These are phyloP conservation scores for Zygotorulaspora sp. DNA, from an alignment of 805 yeast genomes.

Conservation along the genomic window DNA sequence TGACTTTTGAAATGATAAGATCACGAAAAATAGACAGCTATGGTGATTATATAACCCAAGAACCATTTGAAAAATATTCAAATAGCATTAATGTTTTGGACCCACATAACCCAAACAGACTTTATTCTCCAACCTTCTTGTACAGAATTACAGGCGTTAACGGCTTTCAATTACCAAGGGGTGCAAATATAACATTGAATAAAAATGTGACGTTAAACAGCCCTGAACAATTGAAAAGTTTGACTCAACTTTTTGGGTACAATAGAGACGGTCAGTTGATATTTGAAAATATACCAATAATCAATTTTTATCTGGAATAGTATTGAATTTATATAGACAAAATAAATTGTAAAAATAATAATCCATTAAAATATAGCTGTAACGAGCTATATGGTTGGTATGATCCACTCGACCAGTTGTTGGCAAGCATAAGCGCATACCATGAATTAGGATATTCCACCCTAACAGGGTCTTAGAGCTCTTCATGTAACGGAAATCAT, in stretches of 20 bases:
- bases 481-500: too few relatives aligned
- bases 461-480: too few relatives aligned
- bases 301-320: conserved; percentile 18
- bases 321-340: too few relatives aligned
- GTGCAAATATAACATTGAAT: conserved; percentile 9
- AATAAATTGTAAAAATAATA: too few relatives aligned
- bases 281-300: conserved; percentile 27
- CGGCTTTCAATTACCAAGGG: conserved; percentile 17
- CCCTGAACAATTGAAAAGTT: conserved; percentile 6
- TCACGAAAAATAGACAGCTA: conserved; percentile 40
- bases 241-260: conserved; percentile 15
- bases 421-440: too few relatives aligned
- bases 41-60: conserved; percentile 35
- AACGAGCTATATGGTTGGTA: too few relatives aligned
- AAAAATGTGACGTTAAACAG: conserved; percentile 3
- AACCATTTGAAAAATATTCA: conserved; percentile 13
- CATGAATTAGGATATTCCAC: too few relatives aligned
- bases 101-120: conserved; percentile 12
- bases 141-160: conserved; percentile 23
- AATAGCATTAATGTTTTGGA: conserved; percentile 8
- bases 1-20: conserved; percentile 44
- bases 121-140: conserved; percentile 13
- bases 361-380: too few relatives aligned
- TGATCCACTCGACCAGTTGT: too few relatives aligned
- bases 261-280: conserved; percentile 24